Base-by-base conservation (phyloP, 495 filamentous ascomycete species). In the Chaetomium fimeti region DNA sequence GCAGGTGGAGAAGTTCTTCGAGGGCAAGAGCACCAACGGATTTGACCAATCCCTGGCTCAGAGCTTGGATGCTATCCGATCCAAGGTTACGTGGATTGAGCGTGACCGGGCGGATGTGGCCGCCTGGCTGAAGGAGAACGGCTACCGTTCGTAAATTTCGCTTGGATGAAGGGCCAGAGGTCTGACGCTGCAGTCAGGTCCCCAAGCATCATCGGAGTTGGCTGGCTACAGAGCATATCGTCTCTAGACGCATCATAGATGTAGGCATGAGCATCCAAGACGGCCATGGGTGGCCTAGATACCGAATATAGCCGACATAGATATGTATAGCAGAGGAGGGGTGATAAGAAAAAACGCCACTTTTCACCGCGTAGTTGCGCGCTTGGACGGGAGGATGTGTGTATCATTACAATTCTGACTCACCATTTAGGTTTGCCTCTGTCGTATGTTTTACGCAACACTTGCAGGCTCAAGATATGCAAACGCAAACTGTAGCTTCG, bases 1-100 rank as follows among this genome's bases (percentile, higher is more conserved):
- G 68, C 84, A 86, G 60, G 87, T 97, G 36, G 79, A 91, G 75
- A 79, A 77, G 27, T 98, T 97, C 84, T 98, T 97, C 71, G 79
- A 79, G 48, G 77, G 83, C 53, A 90, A 87, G 78, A 91, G 87
- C 70, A 94, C 89, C 42, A 96, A 91, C 80, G 89, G 83, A 7
- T 88, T 85, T 60, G 83, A 86, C 64, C 81, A 83, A 72, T 79
- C 79, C 36, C 74, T 88, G 47, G 86, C 86, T 0, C 86, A 88
- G 75, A 86, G 81, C 71, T 72, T 84, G 69, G 86, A 88, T 67
- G 77, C 81, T 13, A 82, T 88, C 66, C 77, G 78, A 43, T 83
- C 85, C 62, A 88, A 87, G 77, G 75, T 82, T 59, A 72, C 80
- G 11, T 88, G 86, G 86, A 57, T 88, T 18, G 76, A 76, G 66